Base-by-base conservation (phyloP, 140 eudicot genomes). In the Anethum foeniculum region DNA sequence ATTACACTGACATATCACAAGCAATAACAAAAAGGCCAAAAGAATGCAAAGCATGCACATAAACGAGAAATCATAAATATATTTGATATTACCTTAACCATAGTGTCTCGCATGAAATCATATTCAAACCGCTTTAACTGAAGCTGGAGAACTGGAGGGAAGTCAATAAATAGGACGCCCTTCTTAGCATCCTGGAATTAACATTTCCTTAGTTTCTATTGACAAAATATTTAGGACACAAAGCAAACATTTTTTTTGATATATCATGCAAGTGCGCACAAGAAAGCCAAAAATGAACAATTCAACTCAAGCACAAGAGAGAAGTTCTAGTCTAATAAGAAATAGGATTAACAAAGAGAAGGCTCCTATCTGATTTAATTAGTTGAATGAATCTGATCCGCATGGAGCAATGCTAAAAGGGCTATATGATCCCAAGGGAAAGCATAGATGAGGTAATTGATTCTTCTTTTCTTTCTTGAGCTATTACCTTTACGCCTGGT, bases 41-140 rank as follows among this genome's bases (percentile, higher is more conserved):
- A 79, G 48, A 48, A 79, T n/a, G 79, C 34, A 64, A 75, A 82
- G 44, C 18, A 39, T 54, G 48, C 25, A 82, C 28, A 77, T 51
- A 41, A 51, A 51, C 27, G 30, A 77, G 74, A 72, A 56, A 77
- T 47, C 32, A 52, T 60, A 77, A 9, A 77, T 41, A 54, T 69
- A 44, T 0, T 9, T 15, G 48, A n/a, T 60, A 86, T 65, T 75
- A 89, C 96, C 89, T 91, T 91, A 65, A 91, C 93, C 96, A 91
- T 89, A 14, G 93, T 89, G 74, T 91, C 96, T 28, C 96, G 81
- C 83, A 86, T 89, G 77, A 91, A 91, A 86, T 91, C 96, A 83
- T 91, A 91, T 56, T 91, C 96, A 82, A 91, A 91, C 46, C 96
- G 89, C 86, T 91, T 91, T 47, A 91, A 86, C 80, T 91, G 96